Evolutionary conservation across 257 asterid genomes (phyloP), one percentile per base, ranked within the genome.

Genomic region (Cynanchum wilfordii): DNA sequence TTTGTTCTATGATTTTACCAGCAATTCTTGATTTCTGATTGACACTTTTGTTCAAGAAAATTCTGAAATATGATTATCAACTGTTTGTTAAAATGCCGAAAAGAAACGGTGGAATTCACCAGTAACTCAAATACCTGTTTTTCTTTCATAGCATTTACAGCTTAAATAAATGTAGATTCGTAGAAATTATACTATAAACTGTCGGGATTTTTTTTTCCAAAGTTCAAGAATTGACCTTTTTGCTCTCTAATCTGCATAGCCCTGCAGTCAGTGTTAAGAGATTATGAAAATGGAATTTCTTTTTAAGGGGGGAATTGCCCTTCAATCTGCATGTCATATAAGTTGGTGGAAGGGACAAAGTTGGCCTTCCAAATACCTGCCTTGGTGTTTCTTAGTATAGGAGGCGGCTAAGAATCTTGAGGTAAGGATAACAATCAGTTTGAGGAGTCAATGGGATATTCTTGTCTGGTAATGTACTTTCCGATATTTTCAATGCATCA

Each of bases 321-420:
- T 42, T 42, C 47, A 38, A 36, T 38, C 44, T 38, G 44, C 8
- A 4, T 38, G 44, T 15, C 54, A 42, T 42, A 16, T 22, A 27
- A 49, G 16, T 49, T 69, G 63, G 49, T 33, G 73, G 50, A 69
- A 30, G 54, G 59, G 73, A 30, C 73, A 52, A 52, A 29, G n/a
- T 19, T 19, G 73, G 49, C 63, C 20, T 20, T 52, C 50, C 22
- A 69, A 20, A 30, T 52, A 7, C n/a, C 17, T 8, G 51, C 36
- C 38, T 10, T 73, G 4, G 22, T 73, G 22, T 15, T 62, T 27
- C n/a, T 30, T 47, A 29, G 51, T 59, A 24, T 56, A 47, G 11
- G 8, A 4, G 27, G 77, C 30, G 9, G 29, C 67, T 24, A 33
- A 33, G 62, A 36, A n/a, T 63, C 24, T 13, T 30, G 33, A n/a